phyloP scores from a whole-genome alignment of 2,329 filamentous ascomycete species.

The Cordyceps javanica region DNA sequence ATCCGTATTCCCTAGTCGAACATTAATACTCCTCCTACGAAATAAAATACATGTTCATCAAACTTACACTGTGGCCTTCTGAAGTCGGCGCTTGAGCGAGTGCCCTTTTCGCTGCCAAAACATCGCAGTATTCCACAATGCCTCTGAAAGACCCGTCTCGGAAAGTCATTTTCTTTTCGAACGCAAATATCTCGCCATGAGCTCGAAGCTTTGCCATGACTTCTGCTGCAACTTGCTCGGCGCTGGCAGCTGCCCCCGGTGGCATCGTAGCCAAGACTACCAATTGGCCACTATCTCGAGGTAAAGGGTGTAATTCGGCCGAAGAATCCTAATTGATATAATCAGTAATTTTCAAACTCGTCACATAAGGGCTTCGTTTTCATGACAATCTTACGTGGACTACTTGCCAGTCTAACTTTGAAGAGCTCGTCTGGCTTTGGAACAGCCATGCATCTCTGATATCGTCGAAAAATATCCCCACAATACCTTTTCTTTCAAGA shows the following conservation, averaged over 20 bases:
- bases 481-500: slow-evolving; percentile 31
- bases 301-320: slow-evolving; percentile 7
- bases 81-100: slow-evolving; percentile 27
- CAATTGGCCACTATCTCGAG: slow-evolving; percentile 23
- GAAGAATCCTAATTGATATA: slow-evolving; percentile 8
- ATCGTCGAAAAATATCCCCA: slow-evolving; percentile 53
- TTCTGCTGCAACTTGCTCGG: slow-evolving; percentile 30
- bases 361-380: slow-evolving; percentile 13
- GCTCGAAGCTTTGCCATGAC: slow-evolving; percentile 29
- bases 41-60: neutral
- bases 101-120: slow-evolving; percentile 35
- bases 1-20: slow-evolving; percentile 1
- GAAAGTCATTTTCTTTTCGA: slow-evolving; percentile 36
- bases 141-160: slow-evolving; percentile 40
- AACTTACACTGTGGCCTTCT: slow-evolving; percentile 1
- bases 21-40: neutral
- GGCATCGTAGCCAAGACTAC: slow-evolving; percentile 21
- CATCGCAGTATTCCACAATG: slow-evolving; percentile 48
- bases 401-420: slow-evolving; percentile 39
- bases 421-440: slow-evolving; percentile 38
- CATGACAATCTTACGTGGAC: slow-evolving; percentile 18
- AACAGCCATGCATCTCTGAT: slow-evolving; percentile 52
- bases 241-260: slow-evolving; percentile 15
- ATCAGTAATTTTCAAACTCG: neutral
- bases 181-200: slow-evolving; percentile 48